phyloP scores from a whole-genome alignment of 2,329 filamentous ascomycete species.

The Xenosphaeropsis pyriputrescens region DNA sequence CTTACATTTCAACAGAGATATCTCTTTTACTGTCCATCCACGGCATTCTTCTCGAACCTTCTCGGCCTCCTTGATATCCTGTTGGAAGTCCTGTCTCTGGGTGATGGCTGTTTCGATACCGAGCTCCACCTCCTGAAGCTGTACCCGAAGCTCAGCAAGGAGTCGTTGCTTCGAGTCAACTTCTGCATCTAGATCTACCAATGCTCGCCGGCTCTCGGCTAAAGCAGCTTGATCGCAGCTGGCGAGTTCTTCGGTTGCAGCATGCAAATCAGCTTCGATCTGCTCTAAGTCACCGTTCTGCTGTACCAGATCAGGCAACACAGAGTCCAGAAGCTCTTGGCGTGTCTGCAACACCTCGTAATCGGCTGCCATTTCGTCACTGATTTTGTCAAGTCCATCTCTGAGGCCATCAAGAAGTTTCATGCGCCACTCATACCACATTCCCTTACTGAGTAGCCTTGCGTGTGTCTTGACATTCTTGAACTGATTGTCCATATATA shows the following conservation, averaged over 20 bases:
- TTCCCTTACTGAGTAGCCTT: constrained; percentile 77
- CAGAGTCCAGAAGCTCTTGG: constrained; percentile 49
- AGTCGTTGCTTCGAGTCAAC: constrained; percentile 54
- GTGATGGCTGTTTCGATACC: constrained; percentile 46
- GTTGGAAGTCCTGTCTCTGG: constrained; percentile 53
- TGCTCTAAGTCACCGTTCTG: constrained; percentile 44
- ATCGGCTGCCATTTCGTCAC: constrained; percentile 64
- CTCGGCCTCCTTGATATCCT: constrained; percentile 72
- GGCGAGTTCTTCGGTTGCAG: constrained; percentile 58
- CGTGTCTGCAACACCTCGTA: constrained; percentile 51
- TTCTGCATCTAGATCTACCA: constrained; percentile 49
- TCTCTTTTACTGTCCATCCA: constrained; percentile 76
- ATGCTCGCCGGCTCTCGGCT: constrained; percentile 51
- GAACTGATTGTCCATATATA: constrained; percentile 90
- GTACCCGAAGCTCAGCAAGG: constrained; percentile 49
- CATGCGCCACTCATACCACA: constrained; percentile 98
- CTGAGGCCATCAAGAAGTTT: constrained; percentile 72
- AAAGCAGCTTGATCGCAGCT: constrained; percentile 74
- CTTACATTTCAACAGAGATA: constrained; percentile 63
- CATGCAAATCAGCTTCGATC: constrained; percentile 54
- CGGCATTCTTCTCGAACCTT: constrained; percentile 74
- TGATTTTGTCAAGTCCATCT: constrained; percentile 62
- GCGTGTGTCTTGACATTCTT: constrained; percentile 94
- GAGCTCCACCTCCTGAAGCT: constrained; percentile 52
- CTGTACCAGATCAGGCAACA: constrained; percentile 50